A percentile compares a stretch with the other conserved stretches of the same genome.
Conservation (phyloP, 164 flowering plant genomes). For the Sextonia rubra region DNA sequence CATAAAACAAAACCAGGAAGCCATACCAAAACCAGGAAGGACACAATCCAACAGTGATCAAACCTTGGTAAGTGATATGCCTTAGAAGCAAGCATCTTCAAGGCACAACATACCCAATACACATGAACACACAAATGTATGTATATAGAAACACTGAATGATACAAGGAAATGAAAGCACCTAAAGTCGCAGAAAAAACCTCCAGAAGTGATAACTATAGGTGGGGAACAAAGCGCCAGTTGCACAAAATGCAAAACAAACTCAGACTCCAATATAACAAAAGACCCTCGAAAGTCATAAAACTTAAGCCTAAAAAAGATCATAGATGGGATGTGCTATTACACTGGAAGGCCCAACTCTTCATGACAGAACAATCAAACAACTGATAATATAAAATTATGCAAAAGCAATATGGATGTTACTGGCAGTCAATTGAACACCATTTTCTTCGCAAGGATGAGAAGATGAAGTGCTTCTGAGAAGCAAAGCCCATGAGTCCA, state of each 20-base stretch:
- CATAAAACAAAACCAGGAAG: no score
- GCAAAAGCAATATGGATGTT: constrained; percentile 27
- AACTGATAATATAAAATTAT: constrained; percentile 11
- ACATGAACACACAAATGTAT: no score
- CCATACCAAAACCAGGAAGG: no score
- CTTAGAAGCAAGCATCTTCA: not conserved
- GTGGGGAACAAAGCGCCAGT: constrained; percentile 1
- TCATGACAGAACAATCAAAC: constrained; percentile 3
- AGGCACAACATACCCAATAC: no score
- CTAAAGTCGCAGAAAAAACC: constrained; percentile 2
- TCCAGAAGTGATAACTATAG: constrained; percentile 1
- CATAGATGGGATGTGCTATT: constrained; percentile 5
- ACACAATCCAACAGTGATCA: no score
- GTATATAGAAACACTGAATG: no score
- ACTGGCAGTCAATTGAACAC: constrained; percentile 36
- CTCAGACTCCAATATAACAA: not conserved
- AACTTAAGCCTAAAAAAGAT: constrained; percentile 7
- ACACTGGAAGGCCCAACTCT: constrained; percentile 14
- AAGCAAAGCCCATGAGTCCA: constrained; percentile 63
- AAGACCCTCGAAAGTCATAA: constrained; percentile 2
- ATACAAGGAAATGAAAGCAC: not conserved
- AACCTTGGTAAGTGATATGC: not conserved
- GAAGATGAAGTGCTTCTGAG: constrained; percentile 51
- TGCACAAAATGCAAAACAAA: constrained; percentile 5
- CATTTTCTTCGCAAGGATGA: constrained; percentile 47